These are phyloP conservation scores for Aquilaria yunnanensis DNA, from an alignment of 345 rosid species.

Conservation along the genomic window DNA sequence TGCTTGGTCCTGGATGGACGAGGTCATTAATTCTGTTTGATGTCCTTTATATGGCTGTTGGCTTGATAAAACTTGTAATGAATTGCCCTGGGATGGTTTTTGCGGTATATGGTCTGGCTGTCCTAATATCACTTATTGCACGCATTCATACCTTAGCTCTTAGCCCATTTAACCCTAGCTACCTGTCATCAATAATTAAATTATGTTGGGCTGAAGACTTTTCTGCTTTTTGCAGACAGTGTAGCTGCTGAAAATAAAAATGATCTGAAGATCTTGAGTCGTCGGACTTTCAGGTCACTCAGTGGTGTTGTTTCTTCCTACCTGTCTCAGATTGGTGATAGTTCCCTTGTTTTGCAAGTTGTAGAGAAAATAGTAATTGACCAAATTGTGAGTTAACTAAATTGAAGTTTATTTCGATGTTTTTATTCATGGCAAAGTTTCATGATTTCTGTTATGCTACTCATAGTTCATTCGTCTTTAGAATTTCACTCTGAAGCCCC, in stretches of 20 bases:
- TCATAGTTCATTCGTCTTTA: neutral
- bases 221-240: constrained; percentile 38
- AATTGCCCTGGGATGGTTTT: too few species aligned
- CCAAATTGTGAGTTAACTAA: constrained; percentile 51
- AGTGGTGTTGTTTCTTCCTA: constrained; percentile 37
- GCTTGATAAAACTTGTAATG: too few species aligned
- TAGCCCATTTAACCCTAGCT: too few species aligned
- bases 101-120: too few species aligned
- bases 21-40: too few species aligned
- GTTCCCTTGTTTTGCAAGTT: constrained; percentile 46
- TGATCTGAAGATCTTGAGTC: constrained; percentile 25
- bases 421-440: neutral
- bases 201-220: constrained; percentile 9
- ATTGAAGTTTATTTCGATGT: neutral
- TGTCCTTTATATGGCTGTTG: too few species aligned
- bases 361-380: constrained; percentile 45
- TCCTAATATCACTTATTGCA: too few species aligned
- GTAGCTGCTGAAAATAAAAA: constrained; percentile 16
- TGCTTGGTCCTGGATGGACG: too few species aligned
- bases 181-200: neutral
- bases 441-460: neutral
- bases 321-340: constrained; percentile 66
- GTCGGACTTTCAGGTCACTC: constrained; percentile 39
- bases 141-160: too few species aligned
- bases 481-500: too few species aligned